Base-by-base conservation (phyloP, 441 rosid genomes). In the Erodium moschatum region DNA sequence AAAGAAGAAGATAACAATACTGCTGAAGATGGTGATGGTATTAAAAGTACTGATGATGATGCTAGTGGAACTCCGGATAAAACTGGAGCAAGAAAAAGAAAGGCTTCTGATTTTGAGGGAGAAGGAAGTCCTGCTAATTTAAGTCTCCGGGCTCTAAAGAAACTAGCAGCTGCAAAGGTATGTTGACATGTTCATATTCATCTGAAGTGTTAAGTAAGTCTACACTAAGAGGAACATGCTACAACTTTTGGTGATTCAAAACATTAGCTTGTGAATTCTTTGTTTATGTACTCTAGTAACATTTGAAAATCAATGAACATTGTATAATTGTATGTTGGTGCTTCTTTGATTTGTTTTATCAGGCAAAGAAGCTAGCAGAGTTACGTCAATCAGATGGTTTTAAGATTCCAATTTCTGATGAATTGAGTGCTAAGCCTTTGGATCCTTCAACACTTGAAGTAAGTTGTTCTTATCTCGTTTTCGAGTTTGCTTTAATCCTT, bases 361-460 rank as follows among this genome's bases (percentile, higher is more conserved):
- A 91, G 96, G 96, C 87, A 67, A 82, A 94, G 88, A 77, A 84
- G 79, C 96, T 82, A 16, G 87, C 97, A 6, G 85, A 77, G 69
- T 6, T 70, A 38, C 68, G 68, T 35, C 70, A 75, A 73, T 35
- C 68, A 18, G 52, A 52, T 24, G 70, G 58, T 64, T 66, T 88
- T 70, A 94, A 89, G 82, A 74, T 88, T 77, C 90, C 90, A 12
- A 81, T 79, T 73, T 80, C 92, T 70, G 97, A 89, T 72, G 42
- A 38, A 38, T 6, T 38, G 42, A 84, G 87, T 70, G 65, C 72
- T 62, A 93, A 85, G 82, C 89, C 87, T 19, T 85, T 91, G 73
- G 90, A 93, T 82, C 97, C 97, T 70, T 75, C 90, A 58, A 83
- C 77, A 76, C 92, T 93, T 77, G 96, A 91, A 77, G 98, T 91